Base-by-base conservation (phyloP, 306 rosid species). In the Vigna radiata region DNA sequence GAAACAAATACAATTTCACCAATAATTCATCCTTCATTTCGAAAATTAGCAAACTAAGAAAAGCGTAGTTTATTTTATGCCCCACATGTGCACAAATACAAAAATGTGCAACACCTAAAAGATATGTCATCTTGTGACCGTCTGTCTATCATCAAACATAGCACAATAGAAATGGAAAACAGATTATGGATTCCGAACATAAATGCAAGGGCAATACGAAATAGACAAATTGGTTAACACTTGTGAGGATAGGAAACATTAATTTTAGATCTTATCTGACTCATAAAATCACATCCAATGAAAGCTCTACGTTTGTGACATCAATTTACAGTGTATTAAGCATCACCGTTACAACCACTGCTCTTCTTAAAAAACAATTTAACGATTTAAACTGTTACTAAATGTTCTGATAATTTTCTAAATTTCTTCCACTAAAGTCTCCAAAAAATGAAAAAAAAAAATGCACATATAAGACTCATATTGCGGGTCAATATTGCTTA, bases 141-240 rank as follows among this genome's bases (percentile, higher is more conserved):
- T 58, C 6, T 19, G 56, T 66, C 27, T 10, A 67, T 67, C 48
- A 67, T 55, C 48, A 77, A 49, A 66, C n/a, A 53, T 67, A 73
- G 53, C 67, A 77, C 58, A 41, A 52, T 16, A 29, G 53, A 54
- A 53, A 46, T 68, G 64, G 8, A 29, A 70, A 36, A 21, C 11
- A 12, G 58, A 50, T 61, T 61, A 52, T 36, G 68, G 39, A 71
- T 56, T 53, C 52, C 9, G 4, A 44, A 78, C 60, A 41, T 41
- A 44, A 78, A 70, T 60, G 62, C 77, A 33, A 59, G 31, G 62
- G 58, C 27, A 69, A 12, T 1, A 46, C 25, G 58, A 31, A 56
- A 47, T 47, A 68, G 70, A 43, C n/a, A 46, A 72, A 33, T 25
- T 27, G 27, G 58, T 17, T 47, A 60, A 43, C 58, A 44, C 62